Evolutionary conservation across 2,329 filamentous ascomycete species (phyloP), one percentile per base, ranked within the genome.

Genomic region (Fusarium ramigenum): DNA sequence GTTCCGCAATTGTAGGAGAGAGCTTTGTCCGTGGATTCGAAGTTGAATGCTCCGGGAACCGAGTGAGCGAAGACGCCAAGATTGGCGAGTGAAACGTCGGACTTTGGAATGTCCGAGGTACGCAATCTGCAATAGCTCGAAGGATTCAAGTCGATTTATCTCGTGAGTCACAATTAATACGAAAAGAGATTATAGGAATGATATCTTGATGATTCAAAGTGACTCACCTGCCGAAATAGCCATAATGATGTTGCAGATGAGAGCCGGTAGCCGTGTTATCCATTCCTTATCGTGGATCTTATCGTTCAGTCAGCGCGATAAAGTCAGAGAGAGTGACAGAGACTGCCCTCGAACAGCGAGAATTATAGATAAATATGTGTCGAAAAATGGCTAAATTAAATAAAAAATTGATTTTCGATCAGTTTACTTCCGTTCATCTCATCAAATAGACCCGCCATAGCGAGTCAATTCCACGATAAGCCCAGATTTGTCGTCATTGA

Each of bases 31-130:
- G 23, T 8, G 32, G 23, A 52, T n/a, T 56, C 5, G 34, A 52
- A 14, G 18, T 11, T 15, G 60, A 37, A 43, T 1, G 30, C 6
- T 15, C 12, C 6, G 21, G 15, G 11, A n/a, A 19, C 14, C 7
- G n/a, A 28, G n/a, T 25, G 36, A 25, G 11, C 56, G 28, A 49
- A 61, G 14, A 34, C 14, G 14, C 14, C 32, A 34, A 15, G 56
- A 21, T 44, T 30, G 21, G 16, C 25, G n/a, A 14, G 9, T 25
- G 23, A 28, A 32, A 32, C 28, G 19, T 47, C 65, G 66, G 66
- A 40, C 50, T 46, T 59, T 39, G n/a, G 12, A 39, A 28, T 52
- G 44, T 37, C 66, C 65, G 66, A 69, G 25, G 36, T 69, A 39
- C 58, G 66, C 23, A 50, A 15, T 50, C 37, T 52, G 25, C 12